Conservation (phyloP, 2,329 filamentous ascomycete species). For the Aspergillus sp. region DNA sequence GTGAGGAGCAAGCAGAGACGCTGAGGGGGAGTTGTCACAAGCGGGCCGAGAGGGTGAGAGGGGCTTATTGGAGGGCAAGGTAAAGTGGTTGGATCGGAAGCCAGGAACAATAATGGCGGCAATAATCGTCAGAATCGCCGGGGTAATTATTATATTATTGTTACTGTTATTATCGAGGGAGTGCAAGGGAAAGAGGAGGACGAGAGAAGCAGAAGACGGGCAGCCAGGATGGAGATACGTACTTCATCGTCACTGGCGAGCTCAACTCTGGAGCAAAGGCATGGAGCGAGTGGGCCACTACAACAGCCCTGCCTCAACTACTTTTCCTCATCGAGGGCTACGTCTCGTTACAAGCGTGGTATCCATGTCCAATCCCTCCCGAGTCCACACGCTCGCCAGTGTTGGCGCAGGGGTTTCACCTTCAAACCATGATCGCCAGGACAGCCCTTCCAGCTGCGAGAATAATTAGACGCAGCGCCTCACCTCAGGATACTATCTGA, state of each 20-base stretch:
- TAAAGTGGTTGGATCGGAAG: slow-evolving; percentile 12
- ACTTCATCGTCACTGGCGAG: slow-evolving; percentile 6
- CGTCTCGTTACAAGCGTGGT: not conserved
- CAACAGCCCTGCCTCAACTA: not conserved
- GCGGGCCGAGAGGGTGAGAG: slow-evolving; percentile 25
- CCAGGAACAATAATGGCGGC: slow-evolving; percentile 11
- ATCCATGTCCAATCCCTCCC: not conserved
- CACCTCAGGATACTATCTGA: not conserved
- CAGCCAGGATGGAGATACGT: slow-evolving; percentile 4
- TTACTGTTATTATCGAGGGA: not conserved
- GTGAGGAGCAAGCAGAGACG: not conserved
- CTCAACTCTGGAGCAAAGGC: slow-evolving; percentile 4
- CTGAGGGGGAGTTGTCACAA: slow-evolving; percentile 13
- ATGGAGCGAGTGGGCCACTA: not conserved
- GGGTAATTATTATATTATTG: not conserved
- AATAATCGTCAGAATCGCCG: slow-evolving; percentile 3
- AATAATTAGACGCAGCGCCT: not conserved
- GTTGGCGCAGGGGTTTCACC: slow-evolving; percentile 5
- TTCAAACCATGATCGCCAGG: slow-evolving; percentile 1
- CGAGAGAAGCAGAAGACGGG: not conserved
- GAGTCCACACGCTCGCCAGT: not conserved
- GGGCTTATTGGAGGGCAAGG: slow-evolving; percentile 17
- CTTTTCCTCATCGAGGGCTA: not conserved
- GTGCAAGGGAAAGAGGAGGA: slow-evolving; percentile 1
- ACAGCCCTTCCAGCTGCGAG: not conserved